Evolutionary conservation across 1,139 yeast species (phyloP).

Genomic region (Hansenula anomala): DNA sequence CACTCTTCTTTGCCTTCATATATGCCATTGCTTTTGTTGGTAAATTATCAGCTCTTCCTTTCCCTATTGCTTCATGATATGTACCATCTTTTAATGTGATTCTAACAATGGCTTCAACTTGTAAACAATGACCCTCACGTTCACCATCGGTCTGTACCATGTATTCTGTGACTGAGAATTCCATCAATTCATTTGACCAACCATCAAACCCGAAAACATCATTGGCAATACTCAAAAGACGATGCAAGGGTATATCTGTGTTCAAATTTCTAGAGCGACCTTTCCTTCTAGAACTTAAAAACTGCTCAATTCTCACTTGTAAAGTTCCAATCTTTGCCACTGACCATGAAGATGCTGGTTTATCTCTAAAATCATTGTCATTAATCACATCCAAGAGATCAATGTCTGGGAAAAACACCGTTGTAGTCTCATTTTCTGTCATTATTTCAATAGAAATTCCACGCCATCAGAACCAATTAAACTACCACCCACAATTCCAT

Average conservation of each 20-base stretch:
- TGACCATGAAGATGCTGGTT: constrained; percentile 21
- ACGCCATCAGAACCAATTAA: too few relatives aligned
- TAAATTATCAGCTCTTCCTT: constrained; percentile 34
- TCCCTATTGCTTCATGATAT: constrained; percentile 34
- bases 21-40: constrained; percentile 33
- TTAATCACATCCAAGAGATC: constrained; percentile 6
- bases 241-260: constrained; percentile 14
- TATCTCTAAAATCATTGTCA: constrained; percentile 8
- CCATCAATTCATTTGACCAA: constrained; percentile 38
- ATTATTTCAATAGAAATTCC: not conserved
- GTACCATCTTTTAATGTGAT: constrained; percentile 48
- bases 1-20: constrained; percentile 47
- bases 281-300: constrained; percentile 3
- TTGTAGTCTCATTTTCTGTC: not conserved
- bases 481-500: too few relatives aligned
- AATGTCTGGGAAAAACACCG: constrained; percentile 7
- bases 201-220: constrained; percentile 47
- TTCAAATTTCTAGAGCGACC: constrained; percentile 4
- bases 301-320: constrained; percentile 19
- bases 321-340: constrained; percentile 15
- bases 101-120: constrained; percentile 26
- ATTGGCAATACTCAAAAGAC: constrained; percentile 29
- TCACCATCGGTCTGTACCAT: constrained; percentile 1
- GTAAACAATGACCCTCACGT: constrained; percentile 12
- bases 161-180: constrained; percentile 5